Evolutionary conservation across 495 filamentous ascomycete species (phyloP), one percentile per base, ranked within the genome.

Genomic region (Clohesyomyces aquaticus): DNA sequence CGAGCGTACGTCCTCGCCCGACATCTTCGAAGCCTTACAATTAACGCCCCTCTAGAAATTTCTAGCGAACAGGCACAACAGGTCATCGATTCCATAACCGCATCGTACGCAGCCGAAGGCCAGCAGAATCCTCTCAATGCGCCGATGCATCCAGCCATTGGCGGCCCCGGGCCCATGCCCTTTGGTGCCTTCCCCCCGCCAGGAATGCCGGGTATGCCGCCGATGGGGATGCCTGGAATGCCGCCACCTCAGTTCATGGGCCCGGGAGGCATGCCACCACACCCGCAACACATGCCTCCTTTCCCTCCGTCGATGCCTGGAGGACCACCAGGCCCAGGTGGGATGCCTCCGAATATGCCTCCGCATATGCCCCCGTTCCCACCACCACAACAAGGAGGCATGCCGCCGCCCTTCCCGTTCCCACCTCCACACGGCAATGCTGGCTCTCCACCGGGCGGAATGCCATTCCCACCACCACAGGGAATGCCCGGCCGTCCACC

Each of bases 1-100:
- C 78, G 92, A 97, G 79, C 91, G 91, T 94, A 82, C 50, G 81
- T 72, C 45, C 28, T 56, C 29, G n/a, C 27, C 6, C n/a, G 19
- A 3, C 4, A 12, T 16, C 45, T 29, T 45, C 21, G 27, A 8
- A 3, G 22, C 18, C 9, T 1, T 28, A 22, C 18, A n/a, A 29
- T 19, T 27, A 27, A 10, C 25, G n/a, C 12, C 4, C 42, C 0
- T 18, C 21, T 73, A 95, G 92, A 96, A 80, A 97, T 99, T 75
- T 93, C 93, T 56, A 93, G 97, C 76, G 94, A 98, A 78, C 96
- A 98, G 77, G 93, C 95, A 26, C 94, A 98, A 76, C 92, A 87
- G 35, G 95, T 98, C 57, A 98, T 98, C 74, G 94, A 98, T 79
- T 91, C 87, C 56, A 98, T 98, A 77, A 98, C 94, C 14, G 88